Base-by-base conservation (phyloP, 805 yeast genomes). In the Candida boleticola region DNA sequence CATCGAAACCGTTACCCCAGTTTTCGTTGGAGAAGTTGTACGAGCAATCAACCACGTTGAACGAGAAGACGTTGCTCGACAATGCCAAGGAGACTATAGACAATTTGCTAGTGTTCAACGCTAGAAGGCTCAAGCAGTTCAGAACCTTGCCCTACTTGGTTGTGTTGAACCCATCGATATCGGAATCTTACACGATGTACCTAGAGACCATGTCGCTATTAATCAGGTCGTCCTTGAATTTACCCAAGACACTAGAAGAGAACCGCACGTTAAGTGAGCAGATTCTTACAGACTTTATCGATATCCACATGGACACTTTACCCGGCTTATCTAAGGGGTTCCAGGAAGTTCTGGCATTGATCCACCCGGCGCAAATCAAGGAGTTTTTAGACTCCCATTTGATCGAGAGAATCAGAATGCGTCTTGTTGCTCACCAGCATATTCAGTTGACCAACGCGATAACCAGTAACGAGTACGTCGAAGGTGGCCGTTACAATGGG, bases 351-450 rank as follows among this genome's bases (percentile, higher is more conserved):
- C 58, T 70, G 42, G 65, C 66, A 25, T 63, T 76, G 30, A 39
- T 79, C 60, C 49, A 77, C 2, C 61, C 69, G 23, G 71, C 68
- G 5, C 68, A 76, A 21, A 77, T 85, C 32, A 79, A 83, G 41
- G 54, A 58, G 3, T 86, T 90, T 50, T 67, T 92, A 49, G 87
- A 88, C 55, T 64, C 71, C 9, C 97, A 92, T 64, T 71, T 92
- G 52, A 72, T 77, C 42, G 96, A 90, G 50, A 74, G 97, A 47
- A 90, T 92, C 32, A 76, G 90, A 49, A 87, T 93, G 82, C 80
- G 96, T 43, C 68, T 90, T 38, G 71, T 89, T 41, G 89, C 95
- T 0, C 90, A 86, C 47, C 97, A 93, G 60, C 96, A 86, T 63
- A 74, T 88, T 18, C 76, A 77, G 40, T 64, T 89, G 27, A 71